Evolutionary conservation across 768 basidiomycete species (phyloP).

Genomic region (Tulasnella sp.): DNA sequence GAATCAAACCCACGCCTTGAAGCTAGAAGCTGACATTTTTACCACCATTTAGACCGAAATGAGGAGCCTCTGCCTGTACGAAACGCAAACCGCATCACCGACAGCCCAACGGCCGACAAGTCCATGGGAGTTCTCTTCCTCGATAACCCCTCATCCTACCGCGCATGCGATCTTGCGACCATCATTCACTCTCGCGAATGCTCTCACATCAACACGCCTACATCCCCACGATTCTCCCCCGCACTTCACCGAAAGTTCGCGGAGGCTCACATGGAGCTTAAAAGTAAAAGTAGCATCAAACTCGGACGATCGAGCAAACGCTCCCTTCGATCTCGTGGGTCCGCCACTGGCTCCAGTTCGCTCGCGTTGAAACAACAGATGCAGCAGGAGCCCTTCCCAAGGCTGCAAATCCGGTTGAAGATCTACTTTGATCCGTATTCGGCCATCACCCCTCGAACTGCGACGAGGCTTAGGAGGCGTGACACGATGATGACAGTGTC

Average conservation of each 20-base stretch:
- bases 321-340: not conserved
- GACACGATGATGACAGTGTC: not conserved
- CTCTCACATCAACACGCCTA: conserved; percentile 6
- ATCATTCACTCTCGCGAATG: conserved; percentile 14
- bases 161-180: conserved; percentile 12
- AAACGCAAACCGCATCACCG: not conserved
- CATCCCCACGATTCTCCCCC: not conserved
- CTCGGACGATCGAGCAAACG: not conserved
- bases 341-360: not conserved
- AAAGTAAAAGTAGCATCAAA: too few relatives aligned
- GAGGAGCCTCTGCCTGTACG: conserved; percentile 10
- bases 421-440: not conserved
- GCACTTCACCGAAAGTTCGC: conserved; percentile 1
- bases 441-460: not conserved
- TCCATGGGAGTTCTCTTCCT: conserved; percentile 15
- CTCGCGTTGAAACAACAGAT: not conserved
- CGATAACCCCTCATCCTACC: conserved; percentile 12
- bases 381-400: not conserved
- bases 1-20: not conserved
- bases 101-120: conserved; percentile 1
- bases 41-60: not conserved
- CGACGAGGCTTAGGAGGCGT: not conserved
- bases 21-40: not conserved
- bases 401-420: conserved; percentile 1
- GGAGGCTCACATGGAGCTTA: too few relatives aligned